These are phyloP conservation scores for Stromatinia cepivora DNA, from an alignment of 2,329 filamentous ascomycete genomes.

Conservation along the genomic window DNA sequence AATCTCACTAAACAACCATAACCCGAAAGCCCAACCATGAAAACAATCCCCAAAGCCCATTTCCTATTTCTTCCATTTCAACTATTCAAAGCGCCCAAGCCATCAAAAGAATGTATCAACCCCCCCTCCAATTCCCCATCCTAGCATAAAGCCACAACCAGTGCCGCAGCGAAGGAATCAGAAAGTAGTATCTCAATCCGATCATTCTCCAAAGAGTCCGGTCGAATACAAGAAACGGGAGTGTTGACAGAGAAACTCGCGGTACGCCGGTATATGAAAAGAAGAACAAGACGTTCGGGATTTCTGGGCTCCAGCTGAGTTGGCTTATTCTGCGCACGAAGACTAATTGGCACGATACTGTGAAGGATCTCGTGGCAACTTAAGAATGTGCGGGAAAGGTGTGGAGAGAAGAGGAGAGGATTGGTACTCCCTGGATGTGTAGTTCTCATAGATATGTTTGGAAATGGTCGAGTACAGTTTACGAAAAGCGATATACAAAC, in stretches of 20 bases:
- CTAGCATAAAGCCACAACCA: constrained; percentile 20
- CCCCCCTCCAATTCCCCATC: neutral
- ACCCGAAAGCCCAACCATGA: neutral
- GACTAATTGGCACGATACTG: constrained; percentile 94
- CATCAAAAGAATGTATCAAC: constrained; percentile 17
- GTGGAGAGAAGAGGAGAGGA: neutral
- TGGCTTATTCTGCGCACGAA: constrained; percentile 75
- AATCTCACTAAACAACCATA: too few species aligned
- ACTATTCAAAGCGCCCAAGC: neutral
- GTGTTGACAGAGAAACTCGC: constrained; percentile 32
- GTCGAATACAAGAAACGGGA: constrained; percentile 28
- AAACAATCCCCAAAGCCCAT: neutral
- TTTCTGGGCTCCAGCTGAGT: constrained; percentile 42
- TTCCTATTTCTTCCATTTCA: neutral
- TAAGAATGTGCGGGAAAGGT: constrained; percentile 74
- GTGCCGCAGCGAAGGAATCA: constrained; percentile 18
- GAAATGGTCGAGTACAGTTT: neutral
- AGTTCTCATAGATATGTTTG: neutral
- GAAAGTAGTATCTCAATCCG: constrained; percentile 19
- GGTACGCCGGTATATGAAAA: constrained; percentile 37
- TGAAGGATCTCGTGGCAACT: constrained; percentile 80
- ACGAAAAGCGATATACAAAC: neutral
- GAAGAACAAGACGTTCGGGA: constrained; percentile 41
- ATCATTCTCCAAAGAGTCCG: constrained; percentile 26
- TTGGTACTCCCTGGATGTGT: neutral